Base-by-base conservation (phyloP, 139 green algal species). In the Volvox reticuliferus region DNA sequence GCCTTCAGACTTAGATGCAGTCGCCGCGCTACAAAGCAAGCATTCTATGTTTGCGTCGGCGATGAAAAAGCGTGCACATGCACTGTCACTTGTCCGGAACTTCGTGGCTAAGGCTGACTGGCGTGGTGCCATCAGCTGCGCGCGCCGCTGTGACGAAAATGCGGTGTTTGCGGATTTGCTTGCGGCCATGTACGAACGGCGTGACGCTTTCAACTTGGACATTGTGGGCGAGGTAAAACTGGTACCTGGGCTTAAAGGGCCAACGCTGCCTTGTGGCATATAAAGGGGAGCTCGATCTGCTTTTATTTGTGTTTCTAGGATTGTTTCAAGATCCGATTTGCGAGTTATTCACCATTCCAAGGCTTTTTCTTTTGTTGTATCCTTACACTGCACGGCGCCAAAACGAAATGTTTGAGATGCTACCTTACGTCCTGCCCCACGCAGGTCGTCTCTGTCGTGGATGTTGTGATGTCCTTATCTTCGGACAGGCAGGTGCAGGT, bases 401-500 rank as follows among this genome's bases (percentile, higher is more conserved):
- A 14, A 55, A 55, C 44, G 44, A 55, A 55, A 55, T 5, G 44
- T 55, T 9, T 5, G 44, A 55, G 44, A 9, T 55, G 44, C 65
- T 2, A 24, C 65, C 65, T 44, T 44, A 84, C 65, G 78, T 68
- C 79, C 37, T 69, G 80, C 13, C 30, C 79, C 19, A 35, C 44
- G 71, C 86, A 90, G 86, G 65, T 95, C 69, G 73, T 90, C 35
- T 61, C 87, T 22, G 89, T 93, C 33, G 37, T 95, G 44, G 91
- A 94, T 71, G 65, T 90, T 19, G 79, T 96, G 75, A 77, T 96
- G 85, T 82, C 30, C 16, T 89, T 83, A 17, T 35, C 69, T 0
- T 65, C 91, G 32, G 89, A 96, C 30, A 82, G 89, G 32, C 93
- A 95, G n/a, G 71, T 88, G 30, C 30, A 82, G 20, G 75, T 83